Evolutionary conservation across 169 alveolate species (phyloP).

Genomic region (Theileria orientalis): DNA sequence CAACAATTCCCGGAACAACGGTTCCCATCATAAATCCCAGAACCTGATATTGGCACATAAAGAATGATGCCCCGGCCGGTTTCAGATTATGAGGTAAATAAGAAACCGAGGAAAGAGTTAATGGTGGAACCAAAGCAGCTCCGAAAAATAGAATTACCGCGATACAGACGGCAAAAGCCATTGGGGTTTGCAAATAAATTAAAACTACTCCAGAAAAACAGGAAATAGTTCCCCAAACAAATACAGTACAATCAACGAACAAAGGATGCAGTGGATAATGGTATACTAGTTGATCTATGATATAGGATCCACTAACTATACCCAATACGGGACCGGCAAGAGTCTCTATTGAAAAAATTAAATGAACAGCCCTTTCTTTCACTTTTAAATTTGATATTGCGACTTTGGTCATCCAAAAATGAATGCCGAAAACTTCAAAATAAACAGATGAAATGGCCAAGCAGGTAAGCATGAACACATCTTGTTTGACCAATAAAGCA

Average conservation of each 20-base stretch:
- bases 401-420: conserved; percentile 86
- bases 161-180: conserved; percentile 20
- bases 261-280: conserved; percentile 61
- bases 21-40: conserved; percentile 56
- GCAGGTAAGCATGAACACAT: conserved; percentile 76
- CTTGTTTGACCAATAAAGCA: conserved; percentile 64
- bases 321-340: conserved; percentile 85
- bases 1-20: conserved; percentile 44
- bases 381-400: conserved; percentile 33
- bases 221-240: conserved; percentile 50
- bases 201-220: conserved; percentile 42
- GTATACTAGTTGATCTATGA: conserved; percentile 80
- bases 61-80: conserved; percentile 55
- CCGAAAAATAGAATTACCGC: conserved; percentile 51
- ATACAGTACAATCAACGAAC: conserved; percentile 6
- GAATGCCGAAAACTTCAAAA: conserved; percentile 85
- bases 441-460: conserved; percentile 59
- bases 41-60: conserved; percentile 53
- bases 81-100: conserved; percentile 28
- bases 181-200: background rate
- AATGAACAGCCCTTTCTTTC: conserved; percentile 70
- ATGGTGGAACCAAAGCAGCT: conserved; percentile 49
- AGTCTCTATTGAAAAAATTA: conserved; percentile 72
- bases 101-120: conserved; percentile 31
- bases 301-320: conserved; percentile 82